Evolutionary conservation across 352 stramenopile species (phyloP).

Genomic region (Phytophthora tubulina): DNA sequence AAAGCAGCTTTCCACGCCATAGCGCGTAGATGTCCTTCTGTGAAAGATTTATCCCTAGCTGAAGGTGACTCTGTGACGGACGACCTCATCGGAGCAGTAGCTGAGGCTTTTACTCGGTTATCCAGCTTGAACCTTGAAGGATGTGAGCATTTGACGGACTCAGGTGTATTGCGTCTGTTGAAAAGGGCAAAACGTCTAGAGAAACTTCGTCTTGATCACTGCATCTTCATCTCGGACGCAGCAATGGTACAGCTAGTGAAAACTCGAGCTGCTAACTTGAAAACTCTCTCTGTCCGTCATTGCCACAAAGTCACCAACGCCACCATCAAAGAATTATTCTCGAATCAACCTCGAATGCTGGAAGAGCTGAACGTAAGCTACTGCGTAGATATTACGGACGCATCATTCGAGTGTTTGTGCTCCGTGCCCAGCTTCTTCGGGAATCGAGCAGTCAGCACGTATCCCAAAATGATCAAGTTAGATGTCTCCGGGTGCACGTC

Average conservation of each 20-base stretch:
- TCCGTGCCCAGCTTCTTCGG: conserved; percentile 67
- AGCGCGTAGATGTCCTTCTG: conserved; percentile 26
- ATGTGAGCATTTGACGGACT: conserved; percentile 70
- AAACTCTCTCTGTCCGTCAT: conserved; percentile 52
- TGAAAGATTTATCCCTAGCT: conserved; percentile 50
- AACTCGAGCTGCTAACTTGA: conserved; percentile 39
- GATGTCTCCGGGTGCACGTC: conserved; percentile 65
- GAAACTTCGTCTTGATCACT: conserved; percentile 58
- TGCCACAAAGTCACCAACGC: conserved; percentile 51
- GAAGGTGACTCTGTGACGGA: conserved; percentile 69
- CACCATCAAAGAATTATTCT: conserved; percentile 62
- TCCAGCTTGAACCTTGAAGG: conserved; percentile 54
- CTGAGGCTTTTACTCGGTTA: conserved; percentile 49
- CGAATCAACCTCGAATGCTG: conserved; percentile 53
- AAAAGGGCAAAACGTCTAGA: conserved; percentile 53
- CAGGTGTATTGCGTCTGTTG: conserved; percentile 46
- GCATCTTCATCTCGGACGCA: conserved; percentile 51
- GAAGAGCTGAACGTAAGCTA: conserved; percentile 69
- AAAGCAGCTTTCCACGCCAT: conserved; percentile 58
- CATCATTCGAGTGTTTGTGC: conserved; percentile 64
- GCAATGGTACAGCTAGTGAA: conserved; percentile 54
- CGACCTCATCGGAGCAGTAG: conserved; percentile 50
- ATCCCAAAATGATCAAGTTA: conserved; percentile 51
- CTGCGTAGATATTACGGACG: conserved; percentile 61
- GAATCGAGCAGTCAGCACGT: conserved; percentile 51